Base-by-base conservation (phyloP, 768 basidiomycete species). In the Lactifluus volemus region DNA sequence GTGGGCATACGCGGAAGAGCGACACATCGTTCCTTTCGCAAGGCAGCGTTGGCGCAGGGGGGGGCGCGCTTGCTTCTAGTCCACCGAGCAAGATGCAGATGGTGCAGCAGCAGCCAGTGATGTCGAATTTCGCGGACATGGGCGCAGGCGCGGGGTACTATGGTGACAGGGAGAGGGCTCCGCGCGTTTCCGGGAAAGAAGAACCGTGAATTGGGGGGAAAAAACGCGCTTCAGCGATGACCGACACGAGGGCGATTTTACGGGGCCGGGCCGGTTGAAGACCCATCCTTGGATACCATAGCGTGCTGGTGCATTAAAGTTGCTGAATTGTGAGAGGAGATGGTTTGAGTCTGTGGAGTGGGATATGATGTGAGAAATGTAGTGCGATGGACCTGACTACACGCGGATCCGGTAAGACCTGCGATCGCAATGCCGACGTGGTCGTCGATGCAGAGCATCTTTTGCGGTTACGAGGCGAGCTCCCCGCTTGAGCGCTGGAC, bases 281-380 rank as follows among this genome's bases (percentile, higher is more conserved):
- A 90, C n/a, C 76, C 96, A 99, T 98, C n/a, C 66, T 86, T 85
- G 12, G 89, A 91, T 36, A 84, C 84, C 88, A 98, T 93, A 51
- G 97, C 96, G 76, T 98, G 92, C 73, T 98, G 97, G 42, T 96
- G 84, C 97, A 99, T n/a, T 98, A 73, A 96, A 98, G 77, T 99
- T 98, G 72, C 96, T 98, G 68, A 50, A 55, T 2, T 36, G 3
- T 7, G 15, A 34, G 29, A 45, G 21, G 17, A 3, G 4, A 30
- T 21, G 10, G 4, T 39, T 38, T 32, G 17, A 30, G 45, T 34
- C 14, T n/a, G 15, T n/a, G n/a, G n/a, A n/a, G n/a, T n/a, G 30
- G 21, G 32, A 7, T 5, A 15, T 6, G 15, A 25, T 19, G 15
- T 5, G 10, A n/a, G 11, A n/a, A 34, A 14, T 51, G n/a, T 14